Percentiles rank a stretch among this genome's conserved stretches.
Evolutionary conservation across 2,329 filamentous ascomycete species (phyloP).

Genomic region (Alternaria novae-zelandiae): DNA sequence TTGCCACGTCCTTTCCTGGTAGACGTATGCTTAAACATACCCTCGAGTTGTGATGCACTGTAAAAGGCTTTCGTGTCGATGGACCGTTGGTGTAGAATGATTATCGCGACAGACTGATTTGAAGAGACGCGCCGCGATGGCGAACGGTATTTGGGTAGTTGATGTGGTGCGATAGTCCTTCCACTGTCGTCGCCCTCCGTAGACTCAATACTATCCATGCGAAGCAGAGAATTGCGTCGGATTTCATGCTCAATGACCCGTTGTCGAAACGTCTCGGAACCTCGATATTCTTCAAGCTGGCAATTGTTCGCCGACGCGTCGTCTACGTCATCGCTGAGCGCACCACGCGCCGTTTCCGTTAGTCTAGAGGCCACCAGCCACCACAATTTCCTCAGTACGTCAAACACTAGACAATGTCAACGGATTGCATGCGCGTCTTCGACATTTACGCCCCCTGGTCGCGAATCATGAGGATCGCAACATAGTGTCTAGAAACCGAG

Average conservation of each 20-base stretch:
- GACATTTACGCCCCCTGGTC: accelerated
- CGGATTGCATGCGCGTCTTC: neutral
- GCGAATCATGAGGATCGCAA: neutral
- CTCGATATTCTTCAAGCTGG: neutral
- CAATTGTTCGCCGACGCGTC: neutral
- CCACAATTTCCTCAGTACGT: neutral
- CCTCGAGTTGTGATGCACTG: neutral
- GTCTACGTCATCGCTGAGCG: neutral
- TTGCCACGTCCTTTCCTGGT: too few species aligned
- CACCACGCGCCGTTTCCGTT: neutral
- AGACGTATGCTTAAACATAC: neutral
- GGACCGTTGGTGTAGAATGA: neutral
- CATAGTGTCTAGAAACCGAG: neutral
- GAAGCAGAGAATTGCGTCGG: neutral
- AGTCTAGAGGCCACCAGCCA: neutral
- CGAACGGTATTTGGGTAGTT: neutral
- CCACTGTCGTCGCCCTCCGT: neutral
- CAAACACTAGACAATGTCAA: neutral
- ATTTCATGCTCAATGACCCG: neutral
- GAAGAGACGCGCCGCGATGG: neutral
- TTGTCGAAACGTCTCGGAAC: neutral
- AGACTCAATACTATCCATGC: neutral
- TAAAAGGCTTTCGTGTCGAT: neutral
- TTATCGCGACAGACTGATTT: neutral
- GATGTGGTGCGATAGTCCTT: neutral